Evolutionary conservation across 148 eudicot species (phyloP).

Genomic region (Fagopyrum esculentum): DNA sequence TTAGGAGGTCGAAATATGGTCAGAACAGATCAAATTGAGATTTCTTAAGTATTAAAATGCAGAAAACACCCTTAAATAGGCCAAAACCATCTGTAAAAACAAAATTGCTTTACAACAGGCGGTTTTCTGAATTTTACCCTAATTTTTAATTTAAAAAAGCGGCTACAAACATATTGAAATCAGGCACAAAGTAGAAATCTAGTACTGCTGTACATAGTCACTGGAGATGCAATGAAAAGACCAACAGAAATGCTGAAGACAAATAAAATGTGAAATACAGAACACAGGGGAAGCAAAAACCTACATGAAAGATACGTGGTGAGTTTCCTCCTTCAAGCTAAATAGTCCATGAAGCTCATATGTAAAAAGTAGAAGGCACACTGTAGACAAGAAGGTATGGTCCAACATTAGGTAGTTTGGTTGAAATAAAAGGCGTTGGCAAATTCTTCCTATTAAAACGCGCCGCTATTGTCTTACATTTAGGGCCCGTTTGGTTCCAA

Average conservation of each 20-base stretch:
- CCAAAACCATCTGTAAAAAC: no score
- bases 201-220: not conserved
- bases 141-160: no score
- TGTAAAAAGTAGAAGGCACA: constrained; percentile 58
- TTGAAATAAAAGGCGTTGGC: not conserved
- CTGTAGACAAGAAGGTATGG: constrained; percentile 30
- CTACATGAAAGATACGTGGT: constrained; percentile 63
- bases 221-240: not conserved
- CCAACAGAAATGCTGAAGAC: not conserved
- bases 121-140: no score
- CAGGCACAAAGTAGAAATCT: not conserved
- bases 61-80: no score
- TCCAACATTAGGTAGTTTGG: not conserved
- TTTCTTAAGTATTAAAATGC: no score
- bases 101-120: no score
- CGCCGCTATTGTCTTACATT: constrained; percentile 42
- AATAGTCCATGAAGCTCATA: constrained; percentile 74
- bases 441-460: not conserved
- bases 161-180: not conserved
- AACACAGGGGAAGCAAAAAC: constrained; percentile 18
- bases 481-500: no score
- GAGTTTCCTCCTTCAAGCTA: constrained; percentile 27
- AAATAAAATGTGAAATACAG: not conserved
- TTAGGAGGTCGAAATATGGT: not conserved
- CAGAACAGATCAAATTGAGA: not conserved